Base-by-base conservation (phyloP, 495 filamentous ascomycete genomes). In the Pyrenopolyporus hunteri region DNA sequence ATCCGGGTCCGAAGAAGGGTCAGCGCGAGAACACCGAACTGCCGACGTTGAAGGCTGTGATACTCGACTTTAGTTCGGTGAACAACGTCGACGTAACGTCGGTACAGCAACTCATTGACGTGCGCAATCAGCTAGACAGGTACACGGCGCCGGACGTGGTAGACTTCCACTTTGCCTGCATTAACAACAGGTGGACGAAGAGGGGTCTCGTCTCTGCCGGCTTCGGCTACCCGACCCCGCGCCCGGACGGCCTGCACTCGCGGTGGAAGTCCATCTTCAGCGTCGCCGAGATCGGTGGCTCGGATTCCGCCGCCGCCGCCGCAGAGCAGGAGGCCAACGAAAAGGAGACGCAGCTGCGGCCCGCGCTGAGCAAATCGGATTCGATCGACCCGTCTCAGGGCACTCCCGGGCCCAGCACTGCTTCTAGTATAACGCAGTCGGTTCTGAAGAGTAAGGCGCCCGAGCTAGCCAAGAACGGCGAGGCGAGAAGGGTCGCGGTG, bases 171-270 rank as follows among this genome's bases (percentile, higher is more conserved):
- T 88, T 98, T 59, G 91, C 92, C 9, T 88, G 88, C 75, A 90
- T 98, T 80, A 93, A 87, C 79, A 98, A 96, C 79, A 87, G 93
- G 55, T 98, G 94, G 94, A 94, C 94, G 26, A 98, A 98, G 77
- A 90, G 94, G 11, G 94, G 90, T 10, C 87, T 98, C 16, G 88
- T 87, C n/a, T 83, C 89, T 13, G 95, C 90, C 9, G 94, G 95
- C 28, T 98, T 98, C 74, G 94, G 94, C 1, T 96, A 87, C 74
- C 92, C 93, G 2, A 83, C 86, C 6, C 75, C 73, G 8, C 78
- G 80, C 1, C 77, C 78, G 1, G 80, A 82, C 22, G 79, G 73
- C 4, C 37, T 67, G 3, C 73, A 86, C 65, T 78, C 85, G 52
- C 84, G 90, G 16, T 98, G 93, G 93, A 92, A 92, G 72, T 91